Percentiles rank a stretch among this genome's conserved stretches.
phyloP scores from a whole-genome alignment of 305 asterid genomes.

The Ilex paraguariensis region DNA sequence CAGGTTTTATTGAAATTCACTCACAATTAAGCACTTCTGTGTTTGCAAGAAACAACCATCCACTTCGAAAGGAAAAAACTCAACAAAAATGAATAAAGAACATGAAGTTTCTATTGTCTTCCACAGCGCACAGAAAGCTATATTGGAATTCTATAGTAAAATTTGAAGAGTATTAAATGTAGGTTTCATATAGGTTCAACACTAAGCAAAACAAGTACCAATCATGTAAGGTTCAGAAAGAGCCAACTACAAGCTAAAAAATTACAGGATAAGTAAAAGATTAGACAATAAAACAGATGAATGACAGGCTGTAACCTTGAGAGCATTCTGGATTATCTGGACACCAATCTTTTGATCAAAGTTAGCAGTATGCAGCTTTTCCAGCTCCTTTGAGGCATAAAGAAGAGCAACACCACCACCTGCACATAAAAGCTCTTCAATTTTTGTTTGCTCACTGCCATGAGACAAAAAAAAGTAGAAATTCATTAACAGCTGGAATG shows the following conservation, averaged over 20 bases:
- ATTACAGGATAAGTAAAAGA: neutral
- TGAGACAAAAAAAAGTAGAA: neutral
- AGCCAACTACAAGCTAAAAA: neutral
- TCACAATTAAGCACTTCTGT: too few species aligned
- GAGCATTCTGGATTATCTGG: slow-evolving; percentile 2
- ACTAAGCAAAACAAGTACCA: neutral
- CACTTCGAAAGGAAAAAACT: too few species aligned
- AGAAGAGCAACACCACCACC: slow-evolving; percentile 8
- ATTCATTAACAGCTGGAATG: neutral
- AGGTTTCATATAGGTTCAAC: too few species aligned
- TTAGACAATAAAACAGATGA: neutral
- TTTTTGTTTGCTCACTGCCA: neutral
- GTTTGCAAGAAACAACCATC: too few species aligned
- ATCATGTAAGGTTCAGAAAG: neutral
- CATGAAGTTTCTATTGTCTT: too few species aligned
- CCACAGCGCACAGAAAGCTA: too few species aligned
- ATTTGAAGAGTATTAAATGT: too few species aligned
- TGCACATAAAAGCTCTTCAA: neutral
- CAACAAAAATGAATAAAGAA: too few species aligned
- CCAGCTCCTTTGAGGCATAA: slow-evolving; percentile 7
- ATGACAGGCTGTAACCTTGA: neutral
- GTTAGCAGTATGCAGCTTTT: neutral
- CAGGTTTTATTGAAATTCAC: too few species aligned
- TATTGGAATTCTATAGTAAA: too few species aligned
- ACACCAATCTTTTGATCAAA: slow-evolving; percentile 7